These are phyloP conservation scores for Colletotrichum cordylinicola DNA, from an alignment of 2,329 filamentous ascomycete genomes.

Conservation along the genomic window DNA sequence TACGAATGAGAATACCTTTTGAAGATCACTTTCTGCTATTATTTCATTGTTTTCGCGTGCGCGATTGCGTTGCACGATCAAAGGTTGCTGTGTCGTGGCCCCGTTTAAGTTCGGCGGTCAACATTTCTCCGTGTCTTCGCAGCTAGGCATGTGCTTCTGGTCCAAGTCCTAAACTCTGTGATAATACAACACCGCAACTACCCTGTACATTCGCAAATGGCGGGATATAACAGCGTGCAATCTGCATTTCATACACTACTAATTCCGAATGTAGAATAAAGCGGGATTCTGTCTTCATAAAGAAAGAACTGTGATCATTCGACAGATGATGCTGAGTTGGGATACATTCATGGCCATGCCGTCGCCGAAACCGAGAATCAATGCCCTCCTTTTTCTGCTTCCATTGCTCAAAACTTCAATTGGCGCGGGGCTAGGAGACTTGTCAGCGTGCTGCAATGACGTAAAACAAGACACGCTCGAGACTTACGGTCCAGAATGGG, in stretches of 20 bases:
- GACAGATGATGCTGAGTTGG: neutral
- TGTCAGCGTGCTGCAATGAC: conserved; percentile 9
- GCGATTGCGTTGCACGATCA: no score
- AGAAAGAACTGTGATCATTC: neutral
- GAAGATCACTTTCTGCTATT: conserved; percentile 36
- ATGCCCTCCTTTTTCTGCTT: neutral
- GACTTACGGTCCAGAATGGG: conserved; percentile 82
- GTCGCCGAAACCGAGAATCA: neutral
- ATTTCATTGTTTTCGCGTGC: neutral
- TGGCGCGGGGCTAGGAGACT: conserved; percentile 50
- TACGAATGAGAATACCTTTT: conserved; percentile 66
- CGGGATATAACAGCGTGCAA: neutral
- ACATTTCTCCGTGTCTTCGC: no score
- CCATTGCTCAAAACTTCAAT: conserved; percentile 47
- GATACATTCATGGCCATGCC: neutral
- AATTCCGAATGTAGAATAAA: neutral
- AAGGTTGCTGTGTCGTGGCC: no score
- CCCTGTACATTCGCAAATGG: neutral
- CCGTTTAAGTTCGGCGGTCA: no score
- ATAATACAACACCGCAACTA: no score
- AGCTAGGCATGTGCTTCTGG: no score
- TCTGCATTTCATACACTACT: neutral
- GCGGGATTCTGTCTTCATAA: neutral
- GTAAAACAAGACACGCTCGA: neutral
- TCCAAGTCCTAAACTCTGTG: no score